These are phyloP conservation scores for Moelleriella libera DNA, from an alignment of 2,329 filamentous ascomycete species.

Conservation along the genomic window DNA sequence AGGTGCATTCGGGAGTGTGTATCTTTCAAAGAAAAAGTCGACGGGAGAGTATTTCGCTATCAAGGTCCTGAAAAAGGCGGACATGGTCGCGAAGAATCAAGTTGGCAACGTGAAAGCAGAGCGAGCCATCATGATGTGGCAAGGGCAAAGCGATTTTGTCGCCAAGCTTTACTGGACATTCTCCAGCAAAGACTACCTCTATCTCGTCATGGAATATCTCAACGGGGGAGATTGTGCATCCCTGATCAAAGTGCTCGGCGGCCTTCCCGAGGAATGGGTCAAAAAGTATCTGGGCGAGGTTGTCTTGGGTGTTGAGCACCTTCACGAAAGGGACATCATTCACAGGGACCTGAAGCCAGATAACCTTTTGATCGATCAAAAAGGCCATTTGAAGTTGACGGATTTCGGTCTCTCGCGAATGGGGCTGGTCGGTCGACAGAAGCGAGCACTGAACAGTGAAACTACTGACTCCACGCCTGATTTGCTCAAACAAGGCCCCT, in stretches of 20 bases:
- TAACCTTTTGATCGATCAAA: constrained; percentile 92
- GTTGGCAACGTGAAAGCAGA: constrained; percentile 98
- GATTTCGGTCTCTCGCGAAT: constrained; percentile 96
- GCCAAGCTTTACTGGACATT: constrained; percentile 99
- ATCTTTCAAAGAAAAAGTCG: constrained; percentile 95
- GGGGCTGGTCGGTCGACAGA: constrained; percentile 92
- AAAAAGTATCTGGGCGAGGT: constrained; percentile 97
- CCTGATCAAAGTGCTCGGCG: constrained; percentile 84
- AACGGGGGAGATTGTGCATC: constrained; percentile 97
- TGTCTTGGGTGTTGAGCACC: constrained; percentile 88
- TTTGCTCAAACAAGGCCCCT: constrained; percentile 81
- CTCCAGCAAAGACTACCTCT: constrained; percentile 97
- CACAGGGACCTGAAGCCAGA: constrained; percentile 96
- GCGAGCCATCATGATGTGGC: constrained; percentile 99
- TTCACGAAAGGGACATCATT: constrained; percentile 88
- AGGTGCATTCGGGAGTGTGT: constrained; percentile 94
- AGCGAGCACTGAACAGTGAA: constrained; percentile 70
- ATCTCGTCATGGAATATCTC: constrained; percentile 97
- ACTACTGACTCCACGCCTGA: constrained; percentile 78
- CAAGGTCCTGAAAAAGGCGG: constrained; percentile 97
- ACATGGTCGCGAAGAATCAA: constrained; percentile 99
- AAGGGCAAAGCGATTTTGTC: constrained; percentile 97
- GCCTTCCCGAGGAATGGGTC: constrained; percentile 90
- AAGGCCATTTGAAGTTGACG: constrained; percentile 89
- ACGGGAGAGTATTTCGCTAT: constrained; percentile 98